Percentiles rank a stretch among this genome's conserved stretches.
These are phyloP conservation scores for Lichtheimia hyalospora DNA, from an alignment of 371 early-diverging fungal species.

Conservation along the genomic window DNA sequence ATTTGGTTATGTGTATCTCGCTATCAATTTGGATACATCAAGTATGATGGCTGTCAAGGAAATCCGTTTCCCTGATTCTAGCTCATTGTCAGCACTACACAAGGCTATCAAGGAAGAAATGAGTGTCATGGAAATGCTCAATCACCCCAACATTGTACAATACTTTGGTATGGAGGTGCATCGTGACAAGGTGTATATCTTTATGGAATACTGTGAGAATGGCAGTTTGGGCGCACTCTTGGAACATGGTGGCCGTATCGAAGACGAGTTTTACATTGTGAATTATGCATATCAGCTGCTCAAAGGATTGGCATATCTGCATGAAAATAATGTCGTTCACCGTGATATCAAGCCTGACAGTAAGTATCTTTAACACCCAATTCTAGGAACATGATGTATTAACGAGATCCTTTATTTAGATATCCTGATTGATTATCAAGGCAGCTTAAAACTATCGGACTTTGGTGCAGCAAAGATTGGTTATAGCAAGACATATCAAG, in stretches of 20 bases:
- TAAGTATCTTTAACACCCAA: slow-evolving; percentile 31
- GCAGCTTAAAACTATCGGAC: slow-evolving; percentile 82
- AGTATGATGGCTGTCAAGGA: slow-evolving; percentile 93
- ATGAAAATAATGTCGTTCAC: slow-evolving; percentile 85
- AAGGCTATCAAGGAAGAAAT: slow-evolving; percentile 86
- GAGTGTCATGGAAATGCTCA: slow-evolving; percentile 86
- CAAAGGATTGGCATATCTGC: slow-evolving; percentile 86
- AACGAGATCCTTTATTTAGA: slow-evolving; percentile 34
- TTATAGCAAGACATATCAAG: slow-evolving; percentile 62
- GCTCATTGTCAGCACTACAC: slow-evolving; percentile 64
- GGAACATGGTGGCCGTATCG: slow-evolving; percentile 77
- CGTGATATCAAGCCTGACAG: slow-evolving; percentile 91
- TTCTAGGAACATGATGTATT: no score
- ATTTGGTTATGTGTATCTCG: slow-evolving; percentile 84
- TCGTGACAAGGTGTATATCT: slow-evolving; percentile 86
- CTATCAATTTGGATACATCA: slow-evolving; percentile 81
- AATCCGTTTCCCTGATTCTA: slow-evolving; percentile 80
- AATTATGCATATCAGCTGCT: slow-evolving; percentile 85
- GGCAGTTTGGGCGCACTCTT: slow-evolving; percentile 81
- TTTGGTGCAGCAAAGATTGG: slow-evolving; percentile 88
- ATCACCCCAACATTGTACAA: slow-evolving; percentile 86
- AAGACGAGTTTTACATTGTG: slow-evolving; percentile 72
- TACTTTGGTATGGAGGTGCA: slow-evolving; percentile 93
- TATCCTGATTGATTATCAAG: slow-evolving; percentile 77
- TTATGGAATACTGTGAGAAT: slow-evolving; percentile 93